Conservation (phyloP, 176 grass and related monocot genomes). For the Carex cristatella region DNA sequence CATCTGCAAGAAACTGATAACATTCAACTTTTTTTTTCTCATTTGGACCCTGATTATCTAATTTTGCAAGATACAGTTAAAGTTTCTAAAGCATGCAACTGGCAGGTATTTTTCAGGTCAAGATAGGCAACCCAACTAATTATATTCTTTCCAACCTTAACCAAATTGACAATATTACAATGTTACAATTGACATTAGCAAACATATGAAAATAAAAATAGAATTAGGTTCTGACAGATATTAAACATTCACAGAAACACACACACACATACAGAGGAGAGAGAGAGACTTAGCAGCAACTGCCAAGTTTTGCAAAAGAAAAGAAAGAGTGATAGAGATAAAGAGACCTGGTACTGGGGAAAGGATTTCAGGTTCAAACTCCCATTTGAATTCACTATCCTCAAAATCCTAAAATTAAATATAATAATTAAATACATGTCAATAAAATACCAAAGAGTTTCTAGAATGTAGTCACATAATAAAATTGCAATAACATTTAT, state of each 20-base stretch:
- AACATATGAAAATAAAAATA: background rate
- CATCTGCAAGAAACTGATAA: background rate
- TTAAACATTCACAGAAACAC: background rate
- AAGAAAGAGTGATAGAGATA: background rate
- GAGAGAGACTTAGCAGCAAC: background rate
- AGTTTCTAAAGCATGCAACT: background rate
- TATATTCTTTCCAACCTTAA: background rate
- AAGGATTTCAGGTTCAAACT: slow-evolving; percentile 21
- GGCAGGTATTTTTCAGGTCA: background rate
- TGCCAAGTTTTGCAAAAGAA: too few species aligned
- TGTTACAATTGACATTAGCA: background rate
- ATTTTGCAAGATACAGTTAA: background rate
- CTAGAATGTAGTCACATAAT: background rate
- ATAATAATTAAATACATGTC: background rate
- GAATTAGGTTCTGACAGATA: background rate
- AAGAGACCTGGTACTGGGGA: background rate
- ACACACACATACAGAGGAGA: background rate
- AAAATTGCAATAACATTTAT: background rate
- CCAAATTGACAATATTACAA: background rate
- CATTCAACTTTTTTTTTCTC: background rate
- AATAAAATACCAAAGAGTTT: background rate
- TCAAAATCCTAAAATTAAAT: slow-evolving; percentile 15
- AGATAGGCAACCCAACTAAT: background rate
- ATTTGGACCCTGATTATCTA: background rate
- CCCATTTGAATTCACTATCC: slow-evolving; percentile 9